Base-by-base conservation (phyloP, 1,284 basidiomycete genomes). In the Termitomyces sp. region DNA sequence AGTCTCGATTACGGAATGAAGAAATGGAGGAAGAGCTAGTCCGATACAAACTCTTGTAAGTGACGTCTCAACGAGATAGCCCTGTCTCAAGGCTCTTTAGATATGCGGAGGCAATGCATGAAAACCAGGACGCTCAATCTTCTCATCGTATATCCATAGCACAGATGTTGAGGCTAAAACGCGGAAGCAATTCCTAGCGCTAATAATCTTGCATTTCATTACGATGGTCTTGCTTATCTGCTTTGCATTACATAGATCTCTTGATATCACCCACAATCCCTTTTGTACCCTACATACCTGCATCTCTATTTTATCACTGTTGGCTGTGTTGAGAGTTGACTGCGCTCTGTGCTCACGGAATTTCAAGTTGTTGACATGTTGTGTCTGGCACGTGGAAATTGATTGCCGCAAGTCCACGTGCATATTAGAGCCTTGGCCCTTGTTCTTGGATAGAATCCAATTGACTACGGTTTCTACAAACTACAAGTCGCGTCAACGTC, bases 11-110 rank as follows among this genome's bases (percentile, higher is more conserved):
- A 33, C 83, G 86, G 54, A 89, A 90, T 62, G 94, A 97, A 66
- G 93, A 96, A 64, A 76, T 93, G 55, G 94, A 97, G 68, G 80
- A 83, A 51, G 91, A 97, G 67, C 80, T 97, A 9, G 93, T 97
- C 33, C 83, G 88, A 39, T 97, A 94, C 69, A 97, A 96, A 69
- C 72, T 94, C 35, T 69, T 94, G 91, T 93, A 62, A 67, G 90
- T 76, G 11, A 6, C 35, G 14, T 28, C 49, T 47, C 8, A 50
- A 26, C 31, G 26, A 31, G 26, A 43, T 54, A 21, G 30, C 24
- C 28, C 37, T 47, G 19, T 42, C 44, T 34, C 49, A 16, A 19
- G 55, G 31, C 50, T 41, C 37, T 48, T 8, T 59, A 93, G 91
- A 53, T 94, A 93, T 62, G 91, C 92, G 18, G 91, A 93, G 68